These are phyloP conservation scores for Microcyclosporella mali DNA, from an alignment of 2,329 filamentous ascomycete species.

Conservation along the genomic window DNA sequence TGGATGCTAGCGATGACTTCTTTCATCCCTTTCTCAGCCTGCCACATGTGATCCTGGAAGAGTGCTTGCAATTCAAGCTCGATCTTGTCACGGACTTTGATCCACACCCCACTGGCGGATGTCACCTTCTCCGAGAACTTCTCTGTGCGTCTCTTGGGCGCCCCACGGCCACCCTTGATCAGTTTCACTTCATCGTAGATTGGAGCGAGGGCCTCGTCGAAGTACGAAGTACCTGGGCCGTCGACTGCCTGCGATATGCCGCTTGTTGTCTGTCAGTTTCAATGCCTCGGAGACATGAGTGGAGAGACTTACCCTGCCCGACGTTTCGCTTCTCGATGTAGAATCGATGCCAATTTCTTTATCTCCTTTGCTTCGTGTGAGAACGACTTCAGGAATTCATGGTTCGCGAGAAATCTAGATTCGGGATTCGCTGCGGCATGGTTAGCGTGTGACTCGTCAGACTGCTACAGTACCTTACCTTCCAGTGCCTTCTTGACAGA, in stretches of 20 bases:
- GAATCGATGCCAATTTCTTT: no score
- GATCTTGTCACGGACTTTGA: conserved; percentile 2
- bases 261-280: neutral
- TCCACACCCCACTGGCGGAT: conserved; percentile 6
- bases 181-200: conserved; percentile 10
- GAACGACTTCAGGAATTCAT: no score
- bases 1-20: conserved; percentile 9
- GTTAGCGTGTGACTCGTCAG: no score
- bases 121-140: conserved; percentile 7
- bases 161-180: conserved; percentile 11
- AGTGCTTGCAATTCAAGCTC: neutral
- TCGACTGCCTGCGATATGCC: no score
- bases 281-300: no score
- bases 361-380: no score
- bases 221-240: conserved; percentile 6
- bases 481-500: no score
- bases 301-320: no score
- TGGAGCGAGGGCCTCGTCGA: conserved; percentile 11
- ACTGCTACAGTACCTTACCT: no score
- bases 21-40: neutral
- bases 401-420: no score
- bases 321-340: no score
- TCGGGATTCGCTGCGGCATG: no score
- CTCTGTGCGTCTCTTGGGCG: neutral
- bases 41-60: neutral